Conservation (phyloP, 345 rosid genomes). For the Eucalyptus tenuipes region DNA sequence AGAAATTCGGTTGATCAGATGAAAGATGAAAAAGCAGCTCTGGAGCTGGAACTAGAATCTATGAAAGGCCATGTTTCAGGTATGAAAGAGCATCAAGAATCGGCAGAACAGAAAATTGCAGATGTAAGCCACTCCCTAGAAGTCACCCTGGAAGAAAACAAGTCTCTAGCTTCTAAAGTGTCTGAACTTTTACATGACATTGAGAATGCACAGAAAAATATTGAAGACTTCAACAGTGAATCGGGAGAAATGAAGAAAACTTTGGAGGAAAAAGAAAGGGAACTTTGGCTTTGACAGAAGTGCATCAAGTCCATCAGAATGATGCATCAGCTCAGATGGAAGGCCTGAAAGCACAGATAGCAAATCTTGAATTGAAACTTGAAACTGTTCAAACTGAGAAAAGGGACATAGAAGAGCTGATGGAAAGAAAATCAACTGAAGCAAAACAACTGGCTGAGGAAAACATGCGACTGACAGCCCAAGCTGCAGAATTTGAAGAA, state of each 20-base stretch:
- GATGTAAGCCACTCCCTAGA: slow-evolving; percentile 24
- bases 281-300: slow-evolving; percentile 31
- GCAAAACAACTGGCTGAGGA: slow-evolving; percentile 31
- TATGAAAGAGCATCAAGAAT: slow-evolving; percentile 47
- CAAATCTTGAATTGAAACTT: slow-evolving; percentile 37
- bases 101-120: slow-evolving; percentile 32
- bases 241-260: slow-evolving; percentile 32
- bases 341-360: slow-evolving; percentile 20
- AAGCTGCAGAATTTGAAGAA: slow-evolving; percentile 40
- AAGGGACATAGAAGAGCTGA: slow-evolving; percentile 31
- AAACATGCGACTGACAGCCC: slow-evolving; percentile 25
- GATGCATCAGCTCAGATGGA: slow-evolving; percentile 32
- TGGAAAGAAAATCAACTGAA: slow-evolving; percentile 31
- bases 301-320: slow-evolving; percentile 34
- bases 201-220: slow-evolving; percentile 24
- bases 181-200: slow-evolving; percentile 41
- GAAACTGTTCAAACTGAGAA: slow-evolving; percentile 20
- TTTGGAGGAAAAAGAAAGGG: slow-evolving; percentile 41
- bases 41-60: slow-evolving; percentile 30
- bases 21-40: slow-evolving; percentile 19
- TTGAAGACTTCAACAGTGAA: slow-evolving; percentile 27
- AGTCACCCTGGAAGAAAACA: slow-evolving; percentile 36
- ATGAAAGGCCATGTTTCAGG: slow-evolving; percentile 21
- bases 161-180: slow-evolving; percentile 33
- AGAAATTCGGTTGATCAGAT: slow-evolving; percentile 32